Evolutionary conservation across 1,139 yeast species (phyloP).

Genomic region (Scheffersomyces quercinus): DNA sequence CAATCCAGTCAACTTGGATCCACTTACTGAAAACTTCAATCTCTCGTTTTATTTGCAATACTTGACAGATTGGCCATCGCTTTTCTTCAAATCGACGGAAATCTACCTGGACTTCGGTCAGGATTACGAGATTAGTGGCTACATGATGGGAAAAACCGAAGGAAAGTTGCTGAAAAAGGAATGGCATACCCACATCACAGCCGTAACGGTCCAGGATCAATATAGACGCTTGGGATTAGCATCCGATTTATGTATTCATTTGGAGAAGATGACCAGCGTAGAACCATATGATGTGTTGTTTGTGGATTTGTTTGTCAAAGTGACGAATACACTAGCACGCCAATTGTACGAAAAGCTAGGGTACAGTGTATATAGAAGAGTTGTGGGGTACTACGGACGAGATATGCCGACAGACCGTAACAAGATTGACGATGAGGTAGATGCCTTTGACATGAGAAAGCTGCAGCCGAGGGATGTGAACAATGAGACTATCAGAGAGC

Average conservation of each 20-base stretch:
- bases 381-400: conserved; percentile 81
- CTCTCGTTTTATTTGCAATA: conserved; percentile 83
- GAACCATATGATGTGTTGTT: conserved; percentile 76
- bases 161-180: conserved; percentile 65
- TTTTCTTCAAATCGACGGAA: conserved; percentile 70
- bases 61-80: conserved; percentile 81
- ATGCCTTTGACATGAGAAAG: conserved; percentile 87
- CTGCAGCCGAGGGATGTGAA: conserved; percentile 57
- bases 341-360: conserved; percentile 84
- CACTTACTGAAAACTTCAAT: conserved; percentile 87
- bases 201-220: conserved; percentile 84
- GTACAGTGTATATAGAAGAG: conserved; percentile 80
- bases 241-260: conserved; percentile 66
- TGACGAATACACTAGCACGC: conserved; percentile 77
- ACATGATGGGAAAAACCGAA: conserved; percentile 97
- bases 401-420: conserved; percentile 48
- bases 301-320: conserved; percentile 87
- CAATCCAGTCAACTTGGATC: conserved; percentile 80
- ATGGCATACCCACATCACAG: conserved; percentile 97
- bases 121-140: conserved; percentile 53
- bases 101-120: conserved; percentile 17
- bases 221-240: conserved; percentile 88
- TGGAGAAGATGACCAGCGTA: conserved; percentile 68
- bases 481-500: conserved; percentile 50
- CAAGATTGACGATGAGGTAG: conserved; percentile 60